Base-by-base conservation (phyloP, 495 filamentous ascomycete genomes). In the Thozetella sp. region DNA sequence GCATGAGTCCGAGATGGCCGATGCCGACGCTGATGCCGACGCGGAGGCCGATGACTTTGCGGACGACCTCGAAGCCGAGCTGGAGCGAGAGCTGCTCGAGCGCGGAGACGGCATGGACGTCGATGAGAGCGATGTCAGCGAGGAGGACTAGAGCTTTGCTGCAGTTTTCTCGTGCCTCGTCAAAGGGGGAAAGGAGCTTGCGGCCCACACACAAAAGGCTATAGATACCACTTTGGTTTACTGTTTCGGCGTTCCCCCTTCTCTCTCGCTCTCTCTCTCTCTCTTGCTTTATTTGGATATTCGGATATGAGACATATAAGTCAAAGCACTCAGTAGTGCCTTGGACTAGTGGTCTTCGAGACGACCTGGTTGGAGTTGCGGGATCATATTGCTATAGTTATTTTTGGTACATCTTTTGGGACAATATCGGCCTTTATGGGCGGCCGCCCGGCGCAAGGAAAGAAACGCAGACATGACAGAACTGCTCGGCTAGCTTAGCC, bases 41-140 rank as follows among this genome's bases (percentile, higher is more conserved):
- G 65, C 58, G 10, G 51, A 55, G 19, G 58, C 2, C 12, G 53
- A 70, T 24, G 70, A 65, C 22, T 58, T 74, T 11, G 69, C 71
- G 2, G 64, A 69, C 46, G 72, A 78, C 19, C 64, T 79, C 15
- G 78, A 78, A 51, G 74, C 72, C 13, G 74, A 70, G 53, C 55
- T 79, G 25, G 65, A 73, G 45, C 68, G 59, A 12, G 73, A 73
- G 61, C 61, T 79, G 20, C 63, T 53, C 1, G 64, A 73, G 50
- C 58, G 56, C 17, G 15, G 24, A 62, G 61, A 57, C 34, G 37
- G 25, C 11, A 37, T 46, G 22, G 63, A 66, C 22, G 54, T 60
- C n/a, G 67, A 63, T 34, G 73, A 75, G 48, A 76, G 72, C 60
- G 72, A 73, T 40, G 72, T 75, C 40, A 76, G 72, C 50, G 74